These are phyloP conservation scores for Trichoderma virens DNA, from an alignment of 495 filamentous ascomycete species.

Conservation along the genomic window DNA sequence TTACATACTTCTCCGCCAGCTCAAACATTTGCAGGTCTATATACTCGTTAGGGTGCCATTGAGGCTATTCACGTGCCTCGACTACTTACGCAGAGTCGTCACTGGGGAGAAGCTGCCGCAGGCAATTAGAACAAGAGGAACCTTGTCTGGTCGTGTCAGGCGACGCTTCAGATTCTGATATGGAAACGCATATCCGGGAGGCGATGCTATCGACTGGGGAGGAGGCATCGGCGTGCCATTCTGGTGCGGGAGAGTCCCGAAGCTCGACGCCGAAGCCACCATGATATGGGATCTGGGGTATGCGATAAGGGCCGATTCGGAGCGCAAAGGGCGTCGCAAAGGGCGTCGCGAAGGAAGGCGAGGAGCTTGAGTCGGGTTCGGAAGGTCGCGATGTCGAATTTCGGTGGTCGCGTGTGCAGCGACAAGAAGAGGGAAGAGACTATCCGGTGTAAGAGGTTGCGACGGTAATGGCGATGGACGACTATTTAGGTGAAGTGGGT, in stretches of 20 bases:
- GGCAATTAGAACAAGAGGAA: constrained; percentile 66
- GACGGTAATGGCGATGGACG: background rate
- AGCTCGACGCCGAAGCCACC: constrained; percentile 5
- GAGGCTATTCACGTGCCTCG: constrained; percentile 9
- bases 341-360: background rate
- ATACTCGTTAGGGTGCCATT: constrained; percentile 21
- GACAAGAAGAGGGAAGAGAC: background rate
- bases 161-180: constrained; percentile 52
- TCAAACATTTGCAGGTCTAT: constrained; percentile 92
- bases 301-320: background rate
- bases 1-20: constrained; percentile 70
- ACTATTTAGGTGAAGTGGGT: background rate
- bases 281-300: background rate
- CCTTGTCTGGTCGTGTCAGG: constrained; percentile 57
- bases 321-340: background rate
- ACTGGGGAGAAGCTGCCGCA: constrained; percentile 77
- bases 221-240: background rate
- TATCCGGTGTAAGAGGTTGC: background rate
- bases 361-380: background rate
- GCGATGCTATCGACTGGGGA: constrained; percentile 9
- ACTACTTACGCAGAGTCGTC: constrained; percentile 29
- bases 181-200: constrained; percentile 58
- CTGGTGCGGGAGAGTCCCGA: background rate
- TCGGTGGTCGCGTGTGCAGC: background rate
- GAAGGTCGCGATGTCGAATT: background rate